Conservation (phyloP, 306 rosid genomes). For the Vigna radiata region DNA sequence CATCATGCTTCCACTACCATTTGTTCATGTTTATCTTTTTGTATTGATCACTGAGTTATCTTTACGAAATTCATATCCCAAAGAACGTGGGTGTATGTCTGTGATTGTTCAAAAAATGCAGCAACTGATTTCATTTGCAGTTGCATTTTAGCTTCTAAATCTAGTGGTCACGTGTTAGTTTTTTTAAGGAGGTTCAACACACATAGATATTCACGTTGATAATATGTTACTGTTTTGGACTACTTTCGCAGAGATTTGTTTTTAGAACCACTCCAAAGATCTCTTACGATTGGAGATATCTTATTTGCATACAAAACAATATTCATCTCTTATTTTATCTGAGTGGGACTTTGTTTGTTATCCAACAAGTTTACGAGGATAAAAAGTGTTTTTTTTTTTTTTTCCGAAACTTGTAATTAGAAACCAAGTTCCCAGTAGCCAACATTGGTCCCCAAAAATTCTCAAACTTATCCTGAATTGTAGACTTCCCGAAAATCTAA, state of each 20-base stretch:
- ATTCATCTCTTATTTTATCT: no score
- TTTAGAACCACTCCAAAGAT: no score
- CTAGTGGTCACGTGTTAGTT: constrained; percentile 32
- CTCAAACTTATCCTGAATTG: constrained; percentile 37
- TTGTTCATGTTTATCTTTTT: constrained; percentile 27
- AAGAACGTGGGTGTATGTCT: constrained; percentile 33
- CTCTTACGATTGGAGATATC: no score
- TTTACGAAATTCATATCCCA: constrained; percentile 32
- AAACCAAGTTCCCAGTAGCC: constrained; percentile 41
- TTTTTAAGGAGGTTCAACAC: no score
- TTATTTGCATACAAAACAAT: no score
- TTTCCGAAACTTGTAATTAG: not conserved
- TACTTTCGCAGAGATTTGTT: no score
- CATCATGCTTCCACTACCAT: constrained; percentile 46
- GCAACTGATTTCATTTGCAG: constrained; percentile 24
- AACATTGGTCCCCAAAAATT: constrained; percentile 24
- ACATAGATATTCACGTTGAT: no score
- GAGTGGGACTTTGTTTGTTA: no score
- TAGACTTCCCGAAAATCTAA: constrained; percentile 33
- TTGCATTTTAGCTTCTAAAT: constrained; percentile 7
- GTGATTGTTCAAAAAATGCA: constrained; percentile 15
- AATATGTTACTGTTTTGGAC: no score
- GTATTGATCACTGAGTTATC: constrained; percentile 20
- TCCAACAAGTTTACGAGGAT: not conserved
- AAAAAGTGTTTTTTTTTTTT: not conserved